Evolutionary conservation across 2,329 filamentous ascomycete species (phyloP), one percentile per base, ranked within the genome.

Genomic region (Ophiocordyceps polyrhachis-furcata): DNA sequence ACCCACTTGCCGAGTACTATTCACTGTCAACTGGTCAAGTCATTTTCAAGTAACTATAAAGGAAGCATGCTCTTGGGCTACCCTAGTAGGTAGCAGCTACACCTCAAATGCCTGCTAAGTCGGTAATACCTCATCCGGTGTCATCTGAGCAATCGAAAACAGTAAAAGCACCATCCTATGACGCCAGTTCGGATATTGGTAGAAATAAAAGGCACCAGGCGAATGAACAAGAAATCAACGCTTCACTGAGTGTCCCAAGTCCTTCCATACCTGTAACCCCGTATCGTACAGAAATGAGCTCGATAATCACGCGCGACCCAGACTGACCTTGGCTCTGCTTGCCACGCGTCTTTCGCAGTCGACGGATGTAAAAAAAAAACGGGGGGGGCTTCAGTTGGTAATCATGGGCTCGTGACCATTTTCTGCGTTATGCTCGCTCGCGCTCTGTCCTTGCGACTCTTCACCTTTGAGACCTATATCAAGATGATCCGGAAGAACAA

Each of bases 321-420:
- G 17, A 14, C 11, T 9, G 17, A 20, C 17, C 6, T 6, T 17
- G 1, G 4, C 5, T 9, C 35, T 19, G n/a, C 5, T 38, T 17
- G 35, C 35, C n/a, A 2, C 8, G 15, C 35, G n/a, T 9, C 5
- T 2, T 38, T 15, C 2, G 15, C 31, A 14, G 15, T 15, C 8
- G 21, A 23, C n/a, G 21, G 6, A 38, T 11, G n/a, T 4, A 8
- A 4, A 11, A 9, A 17, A 38, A 38, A 38, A 38, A 19, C 21
- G 6, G 6, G 11, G 8, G n/a, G n/a, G n/a, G n/a, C n/a, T 9
- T 62, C 57, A 74, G 43, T 63, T 69, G 47, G 68, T 74, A 49
- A 72, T 62, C 70, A 74, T 74, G 7, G 65, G 60, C 48, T 72
- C 69, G 43, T 68, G 65, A 11, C 65, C 66, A 46, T 68, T 68